Base-by-base conservation (phyloP, 108 stramenopile genomes). In the Heterococcus sp. region DNA sequence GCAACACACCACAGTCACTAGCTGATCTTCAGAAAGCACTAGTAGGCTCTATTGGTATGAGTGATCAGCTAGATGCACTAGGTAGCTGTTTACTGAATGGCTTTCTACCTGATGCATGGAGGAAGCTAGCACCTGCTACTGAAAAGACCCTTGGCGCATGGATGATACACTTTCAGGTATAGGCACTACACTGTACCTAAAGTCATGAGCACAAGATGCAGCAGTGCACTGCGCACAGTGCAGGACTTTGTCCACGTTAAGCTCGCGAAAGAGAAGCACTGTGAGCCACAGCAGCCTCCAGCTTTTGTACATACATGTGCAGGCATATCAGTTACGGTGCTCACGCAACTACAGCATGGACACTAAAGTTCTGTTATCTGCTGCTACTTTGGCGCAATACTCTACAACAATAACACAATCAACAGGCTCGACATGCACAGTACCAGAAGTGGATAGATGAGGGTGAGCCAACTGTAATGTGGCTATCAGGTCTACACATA, bases 31-130 rank as follows among this genome's bases (percentile, higher is more conserved):
- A 85, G 66, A 85, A 85, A 31, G 91, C 91, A 0, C 75, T 91
- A 0, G 68, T 74, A 5, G 91, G 91, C 29, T 90, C 90, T 69
- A 91, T 91, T 35, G 91, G 91, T 34, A 91, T 91, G 91, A 87
- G 86, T 67, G 91, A 91, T 72, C 77, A 88, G 32, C 69, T 91
- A 21, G 91, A 91, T n/a, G 46, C 65, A 30, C 71, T 91, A 0
- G 91, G 89, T 14, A 88, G 76, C 66, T 79, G 82, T 0, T 71
- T 91, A 8, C 90, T 88, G 88, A 88, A 91, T 40, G 90, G 90
- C 26, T 90, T 90, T 64, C 38, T 91, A 21, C 91, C 91, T 28
- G 67, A 34, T 0, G 68, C 69, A 29, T 91, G 91, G 91, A 58
- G 86, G 27, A 33, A 70, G 29, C 75, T 91, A 3, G 84, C 86